Evolutionary conservation across 2,329 filamentous ascomycete species (phyloP).

Genomic region (Fusarium miscanthi): DNA sequence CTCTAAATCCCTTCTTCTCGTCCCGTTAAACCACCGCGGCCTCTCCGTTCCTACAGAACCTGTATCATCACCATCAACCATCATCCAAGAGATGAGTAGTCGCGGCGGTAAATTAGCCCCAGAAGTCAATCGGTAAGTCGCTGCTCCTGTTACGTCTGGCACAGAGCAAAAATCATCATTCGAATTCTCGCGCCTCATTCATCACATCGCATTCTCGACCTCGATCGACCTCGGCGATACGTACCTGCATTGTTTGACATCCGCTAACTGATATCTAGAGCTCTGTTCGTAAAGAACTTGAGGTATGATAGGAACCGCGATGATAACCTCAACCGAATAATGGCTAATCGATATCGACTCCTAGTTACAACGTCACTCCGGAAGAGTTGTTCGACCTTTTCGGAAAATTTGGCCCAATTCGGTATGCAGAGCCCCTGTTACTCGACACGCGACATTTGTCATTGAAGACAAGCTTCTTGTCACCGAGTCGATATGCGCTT

Average conservation of each 20-base stretch:
- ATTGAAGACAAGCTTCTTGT: slow-evolving; percentile 8
- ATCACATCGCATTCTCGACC: slow-evolving; percentile 19
- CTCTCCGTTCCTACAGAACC: slow-evolving; percentile 47
- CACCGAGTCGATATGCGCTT: slow-evolving; percentile 10
- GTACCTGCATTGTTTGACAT: slow-evolving; percentile 3
- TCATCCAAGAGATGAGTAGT: slow-evolving; percentile 90
- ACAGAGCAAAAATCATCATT: slow-evolving; percentile 23
- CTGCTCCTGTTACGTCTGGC: slow-evolving; percentile 5
- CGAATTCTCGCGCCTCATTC: slow-evolving; percentile 19
- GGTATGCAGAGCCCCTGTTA: slow-evolving; percentile 67
- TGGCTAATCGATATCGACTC: slow-evolving; percentile 66
- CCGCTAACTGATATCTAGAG: slow-evolving; percentile 68
- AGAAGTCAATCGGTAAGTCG: slow-evolving; percentile 91
- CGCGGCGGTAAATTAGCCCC: slow-evolving; percentile 96
- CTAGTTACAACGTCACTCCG: slow-evolving; percentile 96
- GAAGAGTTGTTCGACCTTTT: slow-evolving; percentile 99
- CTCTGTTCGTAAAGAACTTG: slow-evolving; percentile 99
- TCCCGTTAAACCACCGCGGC: slow-evolving; percentile 43
- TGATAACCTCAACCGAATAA: slow-evolving; percentile 10
- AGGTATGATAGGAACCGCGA: slow-evolving; percentile 68
- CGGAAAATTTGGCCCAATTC: slow-evolving; percentile 95
- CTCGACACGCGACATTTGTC: slow-evolving; percentile 3
- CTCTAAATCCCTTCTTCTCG: slow-evolving; percentile 43
- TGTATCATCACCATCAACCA: slow-evolving; percentile 48
- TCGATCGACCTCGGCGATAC: background rate